phyloP scores from a whole-genome alignment of 1,284 basidiomycete species.

The Apiotrichum porosum region DNA sequence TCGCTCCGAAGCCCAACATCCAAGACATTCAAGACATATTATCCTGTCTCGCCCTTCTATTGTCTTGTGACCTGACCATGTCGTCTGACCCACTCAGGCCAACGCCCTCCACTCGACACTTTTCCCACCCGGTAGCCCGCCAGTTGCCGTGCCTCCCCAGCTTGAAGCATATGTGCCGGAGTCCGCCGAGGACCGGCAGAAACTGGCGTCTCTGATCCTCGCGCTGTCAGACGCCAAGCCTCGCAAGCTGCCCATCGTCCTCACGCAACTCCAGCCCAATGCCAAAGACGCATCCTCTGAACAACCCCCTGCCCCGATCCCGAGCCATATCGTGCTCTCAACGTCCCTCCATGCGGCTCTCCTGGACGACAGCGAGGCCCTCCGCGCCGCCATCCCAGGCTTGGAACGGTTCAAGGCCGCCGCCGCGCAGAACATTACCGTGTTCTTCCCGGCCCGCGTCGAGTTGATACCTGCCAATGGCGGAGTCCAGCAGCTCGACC shows the following conservation, averaged over 20 bases:
- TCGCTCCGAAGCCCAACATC: too few species aligned
- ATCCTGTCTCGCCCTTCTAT: too few species aligned
- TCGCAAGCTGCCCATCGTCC: constrained; percentile 58
- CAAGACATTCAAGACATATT: too few species aligned
- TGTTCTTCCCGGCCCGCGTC: constrained; percentile 65
- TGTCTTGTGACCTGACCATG: too few species aligned
- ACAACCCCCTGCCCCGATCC: constrained; percentile 67
- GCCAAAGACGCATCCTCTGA: constrained; percentile 50
- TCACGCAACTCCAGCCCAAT: constrained; percentile 48
- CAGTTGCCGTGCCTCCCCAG: neutral
- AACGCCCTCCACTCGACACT: constrained; percentile 73
- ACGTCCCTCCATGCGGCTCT: constrained; percentile 79
- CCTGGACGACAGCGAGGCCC: constrained; percentile 69
- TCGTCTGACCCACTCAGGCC: too few species aligned
- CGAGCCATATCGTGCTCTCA: constrained; percentile 52
- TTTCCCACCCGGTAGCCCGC: constrained; percentile 44
- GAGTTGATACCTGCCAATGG: constrained; percentile 48
- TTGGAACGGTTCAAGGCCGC: constrained; percentile 83
- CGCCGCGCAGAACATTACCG: constrained; percentile 65
- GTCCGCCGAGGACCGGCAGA: neutral
- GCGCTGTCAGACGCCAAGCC: constrained; percentile 50
- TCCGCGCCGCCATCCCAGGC: constrained; percentile 65
- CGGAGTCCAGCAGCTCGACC: constrained; percentile 56
- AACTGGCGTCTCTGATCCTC: constrained; percentile 16
- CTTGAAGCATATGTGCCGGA: neutral